Percentiles rank a stretch among this genome's conserved stretches.
phyloP scores from a whole-genome alignment of 2,329 filamentous ascomycete species.

The Phaeomoniella chlamydospora region DNA sequence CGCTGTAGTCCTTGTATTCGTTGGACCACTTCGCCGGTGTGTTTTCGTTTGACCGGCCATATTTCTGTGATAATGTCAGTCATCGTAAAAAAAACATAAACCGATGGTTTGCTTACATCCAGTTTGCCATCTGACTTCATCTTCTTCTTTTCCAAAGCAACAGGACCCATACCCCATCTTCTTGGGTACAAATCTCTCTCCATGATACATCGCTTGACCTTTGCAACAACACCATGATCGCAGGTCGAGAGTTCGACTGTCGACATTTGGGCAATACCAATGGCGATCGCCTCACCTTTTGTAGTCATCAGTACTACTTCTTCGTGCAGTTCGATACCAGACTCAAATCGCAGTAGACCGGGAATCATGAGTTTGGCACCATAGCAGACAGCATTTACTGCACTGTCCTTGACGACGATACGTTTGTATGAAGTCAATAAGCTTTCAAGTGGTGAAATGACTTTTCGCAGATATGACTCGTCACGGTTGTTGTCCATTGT shows the following conservation, averaged over 20 bases:
- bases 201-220: slow-evolving; percentile 99
- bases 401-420: slow-evolving; percentile 92
- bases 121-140: slow-evolving; percentile 96
- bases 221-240: slow-evolving; percentile 94
- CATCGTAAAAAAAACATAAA: background rate
- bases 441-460: slow-evolving; percentile 86
- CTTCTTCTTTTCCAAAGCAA: slow-evolving; percentile 97
- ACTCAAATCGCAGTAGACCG: slow-evolving; percentile 82
- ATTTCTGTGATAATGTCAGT: slow-evolving; percentile 50
- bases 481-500: slow-evolving; percentile 89
- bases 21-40: slow-evolving; percentile 88
- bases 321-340: slow-evolving; percentile 83
- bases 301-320: slow-evolving; percentile 98
- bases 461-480: slow-evolving; percentile 78
- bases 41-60: slow-evolving; percentile 76
- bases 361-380: slow-evolving; percentile 98
- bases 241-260: slow-evolving; percentile 93
- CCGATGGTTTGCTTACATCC: slow-evolving; percentile 42
- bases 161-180: slow-evolving; percentile 89
- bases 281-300: slow-evolving; percentile 95
- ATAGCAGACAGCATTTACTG: slow-evolving; percentile 95
- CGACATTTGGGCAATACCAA: slow-evolving; percentile 95
- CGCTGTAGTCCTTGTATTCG: slow-evolving; percentile 82
- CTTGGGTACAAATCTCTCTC: slow-evolving; percentile 95
- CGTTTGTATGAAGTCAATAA: slow-evolving; percentile 89